Base-by-base conservation (phyloP, 192 early-diverging fungal species). In the Backusella mclennaniae region DNA sequence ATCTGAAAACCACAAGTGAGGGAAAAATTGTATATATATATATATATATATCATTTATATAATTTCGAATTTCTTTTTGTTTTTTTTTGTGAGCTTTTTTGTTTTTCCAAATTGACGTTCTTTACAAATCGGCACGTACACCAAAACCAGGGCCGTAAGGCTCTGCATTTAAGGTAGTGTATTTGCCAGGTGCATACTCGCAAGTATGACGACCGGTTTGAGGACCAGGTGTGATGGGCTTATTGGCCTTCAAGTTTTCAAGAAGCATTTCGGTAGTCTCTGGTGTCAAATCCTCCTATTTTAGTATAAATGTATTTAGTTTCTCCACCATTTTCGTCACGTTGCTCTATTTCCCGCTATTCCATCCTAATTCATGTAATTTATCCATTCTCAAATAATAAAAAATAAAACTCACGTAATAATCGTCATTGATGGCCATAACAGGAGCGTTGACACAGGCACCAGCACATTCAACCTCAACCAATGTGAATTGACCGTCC, bases 381-480 rank as follows among this genome's bases (percentile, higher is more conserved):
- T 2, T 33, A 33, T 33, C 6, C 17, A 49, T 46, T 3, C 44
- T 46, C 44, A 26, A 36, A 3, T 23, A 26, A 35, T 11, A 67
- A 4, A 21, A 36, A 23, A 67, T 35, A 49, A 2, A 39, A 82
- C 90, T 46, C 85, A 93, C 92, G 84, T 93, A 98, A 84, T 99
- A 99, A 75, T 99, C 97, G 72, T 99, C 97, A 84, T 99, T 99
- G 71, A 99, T 91, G 52, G 98, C 96, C 80, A 99, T 85, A 6
- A 99, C 97, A 3, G 97, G 98, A 15, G 97, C 96, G 77, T 99
- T 99, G 69, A 96, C 91, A 81, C 98, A 99, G 19, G 98, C 98
- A 70, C 96, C 98, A 35, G 98, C 98, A 77, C 98, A 99, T 85
- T 99, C 98, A 31, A 99, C 98, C 82, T 99, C 98, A n/a, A 99